Evolutionary conservation across 805 yeast genomes (phyloP), one percentile per base, ranked within the genome.

Genomic region (Cyberlindnera lachancei): DNA sequence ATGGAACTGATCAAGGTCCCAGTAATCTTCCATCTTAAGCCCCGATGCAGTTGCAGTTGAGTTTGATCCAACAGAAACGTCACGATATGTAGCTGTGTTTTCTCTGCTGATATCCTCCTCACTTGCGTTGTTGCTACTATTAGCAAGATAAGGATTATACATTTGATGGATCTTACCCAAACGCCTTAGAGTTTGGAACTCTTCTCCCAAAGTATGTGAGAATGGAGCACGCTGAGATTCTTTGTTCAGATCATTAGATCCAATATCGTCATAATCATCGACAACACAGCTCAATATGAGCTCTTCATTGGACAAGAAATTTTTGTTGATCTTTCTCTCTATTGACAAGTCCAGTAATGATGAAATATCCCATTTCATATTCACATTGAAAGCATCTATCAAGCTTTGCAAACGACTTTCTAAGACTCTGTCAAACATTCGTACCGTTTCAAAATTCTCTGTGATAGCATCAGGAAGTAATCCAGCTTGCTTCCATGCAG

Each of bases 221-320:
- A 43, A 50, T 13, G 55, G 55, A 7, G 50, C 50, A 19, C 52
- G 29, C 4, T 39, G 40, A 18, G 34, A 29, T 1, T 44, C 51
- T 16, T 37, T 38, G 2, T 35, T 22, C 27, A 44, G 49, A 14
- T 44, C 39, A n/a, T n/a, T n/a, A n/a, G n/a, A n/a, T n/a, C n/a
- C n/a, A 18, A 41, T 42, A 20, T 47, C 52, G 15, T 40, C 44
- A 35, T 42, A 51, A 29, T 46, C 41, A 34, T 73, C 77, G 46
- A 68, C 70, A 10, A 73, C 63, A 39, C 81, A 73, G 46, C 79
- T 69, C 17, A 74, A 73, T 3, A 76, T 72, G 27, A 76, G 64
- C 44, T 77, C 83, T 32, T 68, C 76, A 26, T 73, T 73, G 14
- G 81, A 73, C 9, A 70, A 59, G 43, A 75, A 77, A 26, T 63